Evolutionary conservation across 805 yeast species (phyloP), one percentile per base, ranked within the genome.

Genomic region (Barnettozyma vustinii): DNA sequence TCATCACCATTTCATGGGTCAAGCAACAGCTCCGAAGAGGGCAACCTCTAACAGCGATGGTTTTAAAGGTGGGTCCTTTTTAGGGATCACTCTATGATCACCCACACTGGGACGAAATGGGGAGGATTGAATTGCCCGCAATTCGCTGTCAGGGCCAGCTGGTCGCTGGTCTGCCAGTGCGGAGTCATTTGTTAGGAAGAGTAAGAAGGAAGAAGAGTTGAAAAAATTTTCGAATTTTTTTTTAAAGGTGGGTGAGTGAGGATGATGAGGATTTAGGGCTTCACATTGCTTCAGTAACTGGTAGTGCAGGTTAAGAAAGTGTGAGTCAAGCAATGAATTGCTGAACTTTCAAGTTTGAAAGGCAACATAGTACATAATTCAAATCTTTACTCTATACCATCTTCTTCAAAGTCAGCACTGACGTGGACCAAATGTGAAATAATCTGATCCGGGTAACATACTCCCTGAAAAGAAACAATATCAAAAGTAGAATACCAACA

Each of bases 41-140:
- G 88, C 89, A 83, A 84, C 96, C 96, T 88, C 90, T 68, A 83
- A 84, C 87, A 80, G 91, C 96, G 89, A 89, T 89, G 97, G 97
- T 89, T 89, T 89, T 89, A 87, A 85, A 83, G 60, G 51, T 56
- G 57, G 37, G 45, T 30, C 33, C 33, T 30, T 30, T 30, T 19
- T 16, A 20, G 16, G 25, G 36, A 15, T 33, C 21, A 9, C 16
- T 33, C 40, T 40, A n/a, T 40, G 43, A 40, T 26, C 43, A 39
- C 35, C 26, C 30, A 41, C 42, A 40, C 35, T 26, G 43, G 43
- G 33, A 16, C 43, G 23, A 26, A 27, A 20, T 36, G 39, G 23
- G 23, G 42, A 39, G 27, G 18, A 23, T n/a, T 16, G 5, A 16
- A 36, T 36, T 36, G 39, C 21, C 39, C 21, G 21, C 20, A 30